These are phyloP conservation scores for Murraya koenigii DNA, from an alignment of 345 rosid genomes.

Conservation along the genomic window DNA sequence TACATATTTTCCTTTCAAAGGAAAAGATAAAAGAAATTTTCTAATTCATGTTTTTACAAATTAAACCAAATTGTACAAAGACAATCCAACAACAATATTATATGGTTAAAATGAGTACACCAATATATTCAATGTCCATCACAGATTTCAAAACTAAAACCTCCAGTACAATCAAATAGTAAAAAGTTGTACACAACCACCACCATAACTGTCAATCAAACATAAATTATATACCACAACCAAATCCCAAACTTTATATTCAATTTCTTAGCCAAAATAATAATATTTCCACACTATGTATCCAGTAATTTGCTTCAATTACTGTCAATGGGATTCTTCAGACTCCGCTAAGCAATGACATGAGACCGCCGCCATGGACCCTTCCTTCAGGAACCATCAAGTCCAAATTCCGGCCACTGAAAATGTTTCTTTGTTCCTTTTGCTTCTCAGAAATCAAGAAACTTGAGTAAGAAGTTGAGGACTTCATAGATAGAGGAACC, in stretches of 20 bases:
- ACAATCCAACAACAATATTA: background rate
- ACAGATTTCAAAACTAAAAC: background rate
- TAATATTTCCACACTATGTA: conserved; percentile 8
- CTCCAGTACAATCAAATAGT: background rate
- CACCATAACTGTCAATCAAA: background rate
- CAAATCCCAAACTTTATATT: conserved; percentile 23
- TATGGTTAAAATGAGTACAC: no score
- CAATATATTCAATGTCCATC: background rate
- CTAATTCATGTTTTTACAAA: background rate
- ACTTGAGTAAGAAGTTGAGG: conserved; percentile 41
- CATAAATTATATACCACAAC: conserved; percentile 1
- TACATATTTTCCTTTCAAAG: no score
- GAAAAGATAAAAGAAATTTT: no score
- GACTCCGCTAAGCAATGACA: conserved; percentile 78
- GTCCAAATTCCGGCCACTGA: conserved; percentile 20
- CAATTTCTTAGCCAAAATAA: conserved; percentile 24
- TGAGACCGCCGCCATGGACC: conserved; percentile 91
- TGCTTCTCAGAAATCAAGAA: conserved; percentile 35
- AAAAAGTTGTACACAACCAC: background rate
- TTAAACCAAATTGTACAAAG: background rate
- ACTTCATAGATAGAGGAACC: conserved; percentile 91
- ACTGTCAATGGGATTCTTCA: conserved; percentile 58
- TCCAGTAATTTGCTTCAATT: conserved; percentile 24
- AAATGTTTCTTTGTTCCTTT: conserved; percentile 31
- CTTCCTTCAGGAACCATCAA: conserved; percentile 85